These are phyloP conservation scores for Rosa lucieae DNA, from an alignment of 306 rosid genomes.

Conservation along the genomic window DNA sequence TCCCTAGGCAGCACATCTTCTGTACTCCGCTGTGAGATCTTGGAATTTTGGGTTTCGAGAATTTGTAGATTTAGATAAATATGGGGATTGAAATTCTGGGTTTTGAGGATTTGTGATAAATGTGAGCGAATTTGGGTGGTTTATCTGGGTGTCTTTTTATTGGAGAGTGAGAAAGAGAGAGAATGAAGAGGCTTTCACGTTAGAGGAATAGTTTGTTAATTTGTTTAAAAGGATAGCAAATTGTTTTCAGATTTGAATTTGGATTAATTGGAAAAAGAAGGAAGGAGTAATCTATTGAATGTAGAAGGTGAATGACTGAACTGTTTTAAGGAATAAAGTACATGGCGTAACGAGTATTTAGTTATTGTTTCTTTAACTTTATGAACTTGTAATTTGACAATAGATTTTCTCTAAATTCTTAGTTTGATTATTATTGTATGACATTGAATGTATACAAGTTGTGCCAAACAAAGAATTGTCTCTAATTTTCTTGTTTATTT, in stretches of 20 bases:
- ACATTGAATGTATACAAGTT: too few relatives aligned
- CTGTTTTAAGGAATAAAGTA: too few relatives aligned
- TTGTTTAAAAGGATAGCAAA: neutral
- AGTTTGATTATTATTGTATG: too few relatives aligned
- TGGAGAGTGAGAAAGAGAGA: neutral
- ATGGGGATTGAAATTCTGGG: neutral
- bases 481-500: too few relatives aligned
- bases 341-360: too few relatives aligned
- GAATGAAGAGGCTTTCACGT: neutral
- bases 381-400: too few relatives aligned
- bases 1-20: constrained; percentile 54
- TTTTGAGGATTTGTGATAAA: neutral
- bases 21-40: neutral
- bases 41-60: neutral
- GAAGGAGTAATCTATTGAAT: too few relatives aligned
- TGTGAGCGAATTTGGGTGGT: neutral
- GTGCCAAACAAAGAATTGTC: too few relatives aligned
- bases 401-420: too few relatives aligned
- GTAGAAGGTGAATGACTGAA: too few relatives aligned
- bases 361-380: too few relatives aligned
- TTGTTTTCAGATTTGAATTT: neutral
- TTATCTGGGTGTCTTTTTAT: neutral
- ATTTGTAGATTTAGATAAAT: neutral
- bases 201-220: neutral
- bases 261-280: neutral